Percentiles rank a stretch among this genome's conserved stretches.
These are phyloP conservation scores for Fusarium euwallaceae DNA, from an alignment of 2,329 filamentous ascomycete species.

Conservation along the genomic window DNA sequence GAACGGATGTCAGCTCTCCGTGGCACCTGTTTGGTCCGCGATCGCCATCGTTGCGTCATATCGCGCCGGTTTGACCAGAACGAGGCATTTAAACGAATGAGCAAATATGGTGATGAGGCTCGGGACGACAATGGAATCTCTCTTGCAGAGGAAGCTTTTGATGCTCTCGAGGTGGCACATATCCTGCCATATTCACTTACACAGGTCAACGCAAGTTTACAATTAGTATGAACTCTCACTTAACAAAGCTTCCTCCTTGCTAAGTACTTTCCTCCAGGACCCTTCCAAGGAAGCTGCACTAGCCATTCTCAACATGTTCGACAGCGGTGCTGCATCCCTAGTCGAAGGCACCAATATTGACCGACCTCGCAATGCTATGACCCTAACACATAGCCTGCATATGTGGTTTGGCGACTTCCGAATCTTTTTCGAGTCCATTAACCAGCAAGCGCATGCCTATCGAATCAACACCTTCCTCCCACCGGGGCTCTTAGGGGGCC, in stretches of 20 bases:
- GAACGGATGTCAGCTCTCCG: constrained; percentile 8
- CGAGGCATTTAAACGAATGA: constrained; percentile 1
- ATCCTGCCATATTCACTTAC: constrained; percentile 19
- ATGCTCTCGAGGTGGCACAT: constrained; percentile 15
- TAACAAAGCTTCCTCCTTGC: neutral
- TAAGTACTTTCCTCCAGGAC: constrained; percentile 20
- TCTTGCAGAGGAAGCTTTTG: neutral
- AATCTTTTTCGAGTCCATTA: constrained; percentile 35
- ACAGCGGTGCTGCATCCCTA: constrained; percentile 50
- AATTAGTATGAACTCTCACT: neutral
- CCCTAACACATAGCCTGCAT: constrained; percentile 34
- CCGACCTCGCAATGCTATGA: constrained; percentile 53
- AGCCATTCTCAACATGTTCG: constrained; percentile 58
- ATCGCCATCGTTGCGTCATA: constrained; percentile 20
- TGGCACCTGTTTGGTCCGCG: constrained; percentile 10
- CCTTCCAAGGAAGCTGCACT: constrained; percentile 50
- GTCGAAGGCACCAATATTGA: constrained; percentile 57
- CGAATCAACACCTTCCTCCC: constrained; percentile 33
- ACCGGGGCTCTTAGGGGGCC: neutral
- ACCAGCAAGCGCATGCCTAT: constrained; percentile 47
- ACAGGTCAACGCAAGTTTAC: neutral
- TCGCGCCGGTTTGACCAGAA: constrained; percentile 8
- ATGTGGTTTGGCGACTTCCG: constrained; percentile 36
- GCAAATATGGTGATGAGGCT: neutral
- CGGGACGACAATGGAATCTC: constrained; percentile 2